phyloP scores from a whole-genome alignment of 768 basidiomycete genomes.

The Russula sp. region DNA sequence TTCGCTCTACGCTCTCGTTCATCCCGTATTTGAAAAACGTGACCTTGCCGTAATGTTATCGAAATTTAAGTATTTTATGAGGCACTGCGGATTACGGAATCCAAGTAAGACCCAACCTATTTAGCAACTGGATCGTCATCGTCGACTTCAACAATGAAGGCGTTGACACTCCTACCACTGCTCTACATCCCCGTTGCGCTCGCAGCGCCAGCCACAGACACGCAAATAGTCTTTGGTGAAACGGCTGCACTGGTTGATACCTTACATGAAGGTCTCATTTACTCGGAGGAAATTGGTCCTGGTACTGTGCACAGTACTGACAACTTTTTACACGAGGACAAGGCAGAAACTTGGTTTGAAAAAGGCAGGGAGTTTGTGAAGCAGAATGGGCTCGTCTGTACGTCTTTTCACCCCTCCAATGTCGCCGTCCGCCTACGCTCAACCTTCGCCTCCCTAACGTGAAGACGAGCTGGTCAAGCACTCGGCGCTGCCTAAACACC shows the following conservation, averaged over 20 bases:
- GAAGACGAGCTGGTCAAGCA: constrained; percentile 39
- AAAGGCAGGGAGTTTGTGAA: constrained; percentile 61
- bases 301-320: constrained; percentile 38
- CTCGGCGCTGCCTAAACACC: constrained; percentile 34
- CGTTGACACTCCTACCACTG: constrained; percentile 32
- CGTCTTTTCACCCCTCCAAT: constrained; percentile 26
- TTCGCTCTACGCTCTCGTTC: constrained; percentile 5
- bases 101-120: no score
- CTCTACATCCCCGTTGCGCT: constrained; percentile 34
- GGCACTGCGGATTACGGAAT: neutral
- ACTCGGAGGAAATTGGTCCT: constrained; percentile 24
- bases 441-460: neutral
- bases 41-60: constrained; percentile 13
- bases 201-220: constrained; percentile 37
- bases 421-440: neutral
- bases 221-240: constrained; percentile 41
- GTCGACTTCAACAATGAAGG: constrained; percentile 33
- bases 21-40: neutral
- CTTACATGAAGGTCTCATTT: constrained; percentile 12
- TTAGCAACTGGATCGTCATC: no score
- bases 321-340: constrained; percentile 40
- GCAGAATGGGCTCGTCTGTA: constrained; percentile 68
- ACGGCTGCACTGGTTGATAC: constrained; percentile 22
- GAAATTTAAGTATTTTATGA: constrained; percentile 15
- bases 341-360: constrained; percentile 52